Evolutionary conservation across 495 filamentous ascomycete genomes (phyloP), one percentile per base, ranked within the genome.

Genomic region (Penicillium manginii): DNA sequence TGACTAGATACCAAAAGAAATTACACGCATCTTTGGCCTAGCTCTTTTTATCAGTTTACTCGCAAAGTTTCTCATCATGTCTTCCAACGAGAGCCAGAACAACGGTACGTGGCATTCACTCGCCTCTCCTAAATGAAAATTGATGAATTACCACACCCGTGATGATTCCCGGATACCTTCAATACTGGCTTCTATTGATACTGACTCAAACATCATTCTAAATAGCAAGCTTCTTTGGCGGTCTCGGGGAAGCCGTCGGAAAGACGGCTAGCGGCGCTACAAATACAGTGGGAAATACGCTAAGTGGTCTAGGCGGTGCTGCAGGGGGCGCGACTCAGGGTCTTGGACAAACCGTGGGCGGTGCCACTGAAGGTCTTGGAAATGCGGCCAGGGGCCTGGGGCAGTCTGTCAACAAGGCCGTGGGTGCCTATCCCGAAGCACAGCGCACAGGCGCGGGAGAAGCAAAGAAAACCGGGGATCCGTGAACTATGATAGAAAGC

Each of bases 351-450:
- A 69, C 66, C 7, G 63, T 66, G 3, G 55, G 56, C 14, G 63
- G 60, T n/a, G 63, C 58, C 8, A 53, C 31, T 18, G 43, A 69
- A 39, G 66, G 62, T 0, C 57, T 69, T 12, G 66, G 66, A 3
- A 61, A 61, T 53, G 55, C 66, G n/a, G 52, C 66, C 22, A 59
- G 60, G 46, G 63, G 66, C 3, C 54, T 60, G 26, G 66, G 66
- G 4, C 37, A 59, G 29, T 58, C 49, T 29, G 64, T 57, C 3
- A 62, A 67, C 45, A 62, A 55, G 19, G 40, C 49, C 11, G 26
- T 53, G 3, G 46, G 46, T 29, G 6, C 4, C 26, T 29, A 29
- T 29, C 26, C 26, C 26, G 26, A 29, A 29, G 3, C 26, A 29
- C 26, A 29, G 26, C 26, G 26, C 26, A 29, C 26, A 12, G 21